Base-by-base conservation (phyloP, 1,284 basidiomycete species). In the Cryptococcus wingfieldii region DNA sequence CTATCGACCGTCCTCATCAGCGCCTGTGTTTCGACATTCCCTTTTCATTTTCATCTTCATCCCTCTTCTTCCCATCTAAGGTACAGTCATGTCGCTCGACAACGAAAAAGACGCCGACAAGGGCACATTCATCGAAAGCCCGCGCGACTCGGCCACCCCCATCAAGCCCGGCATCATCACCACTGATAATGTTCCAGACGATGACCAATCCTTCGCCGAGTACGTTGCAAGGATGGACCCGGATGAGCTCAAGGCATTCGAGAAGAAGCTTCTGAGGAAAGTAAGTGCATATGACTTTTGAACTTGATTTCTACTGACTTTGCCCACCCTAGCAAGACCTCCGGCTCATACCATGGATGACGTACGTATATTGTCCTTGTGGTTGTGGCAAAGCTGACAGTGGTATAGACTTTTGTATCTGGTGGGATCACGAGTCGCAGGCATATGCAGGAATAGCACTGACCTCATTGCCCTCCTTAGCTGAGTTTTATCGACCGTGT, bases 301-400 rank as follows among this genome's bases (percentile, higher is more conserved):
- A 23, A 23, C 5, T 34, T 34, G 6, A 5, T 5, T 34, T 10
- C 10, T 34, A 34, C 31, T 34, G 31, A 34, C 31, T 34, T 10
- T 34, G 53, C 6, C 6, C 6, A 6, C 31, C 31, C 10, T 10
- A 34, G 31, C 31, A 34, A 34, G 77, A 78, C 56, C 42, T 57
- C 31, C 68, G 61, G 18, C 56, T 77, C 39, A 68, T 77, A 13
- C 75, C 76, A 6, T 77, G 75, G 75, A 76, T 77, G 69, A 74
- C 74, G 73, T 74, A 66, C 59, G 71, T 71, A n/a, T 10, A 34
- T 34, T 16, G 6, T 9, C 25, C 23, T 16, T 19, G 12, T 18
- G 10, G 28, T 27, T 25, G 19, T 1, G 27, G 16, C n/a, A 19
- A 37, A 25, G 43, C 49, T 59, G 18, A 54, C 47, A 19, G 28